Percentiles rank a stretch among this genome's conserved stretches.
phyloP scores from a whole-genome alignment of 225 moss, liverwort and hornwort species.

The Marchantia paleacea region DNA sequence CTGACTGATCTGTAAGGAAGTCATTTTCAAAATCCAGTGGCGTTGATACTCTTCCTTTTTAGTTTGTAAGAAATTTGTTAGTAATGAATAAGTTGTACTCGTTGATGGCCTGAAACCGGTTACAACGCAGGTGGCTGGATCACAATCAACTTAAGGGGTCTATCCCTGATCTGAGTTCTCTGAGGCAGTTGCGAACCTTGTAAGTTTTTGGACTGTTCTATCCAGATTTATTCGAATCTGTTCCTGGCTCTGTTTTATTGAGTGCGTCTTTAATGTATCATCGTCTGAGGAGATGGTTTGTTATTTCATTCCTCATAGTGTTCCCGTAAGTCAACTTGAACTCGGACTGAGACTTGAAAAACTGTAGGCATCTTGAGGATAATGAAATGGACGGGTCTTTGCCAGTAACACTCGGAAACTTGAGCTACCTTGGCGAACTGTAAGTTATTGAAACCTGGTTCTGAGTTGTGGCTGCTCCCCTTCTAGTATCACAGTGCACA shows the following conservation, averaged over 20 bases:
- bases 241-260: too few relatives aligned
- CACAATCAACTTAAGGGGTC: neutral
- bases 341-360: neutral
- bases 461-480: neutral
- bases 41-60: neutral
- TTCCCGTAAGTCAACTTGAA: too few relatives aligned
- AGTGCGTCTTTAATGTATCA: too few relatives aligned
- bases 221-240: too few relatives aligned
- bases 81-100: neutral
- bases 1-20: conserved; percentile 13
- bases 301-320: too few relatives aligned
- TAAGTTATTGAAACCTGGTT: neutral
- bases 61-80: too few relatives aligned
- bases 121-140: neutral
- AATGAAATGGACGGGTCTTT: neutral
- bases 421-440: neutral
- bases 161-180: conserved; percentile 18
- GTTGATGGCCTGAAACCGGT: neutral
- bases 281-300: too few relatives aligned
- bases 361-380: conserved; percentile 4
- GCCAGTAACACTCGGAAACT: neutral
- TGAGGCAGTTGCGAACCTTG: conserved; percentile 1
- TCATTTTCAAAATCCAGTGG: neutral
- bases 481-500: neutral
- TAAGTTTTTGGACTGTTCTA: neutral